Evolutionary conservation across 2,329 filamentous ascomycete species (phyloP).

Genomic region (Cladophialophora yegresii): DNA sequence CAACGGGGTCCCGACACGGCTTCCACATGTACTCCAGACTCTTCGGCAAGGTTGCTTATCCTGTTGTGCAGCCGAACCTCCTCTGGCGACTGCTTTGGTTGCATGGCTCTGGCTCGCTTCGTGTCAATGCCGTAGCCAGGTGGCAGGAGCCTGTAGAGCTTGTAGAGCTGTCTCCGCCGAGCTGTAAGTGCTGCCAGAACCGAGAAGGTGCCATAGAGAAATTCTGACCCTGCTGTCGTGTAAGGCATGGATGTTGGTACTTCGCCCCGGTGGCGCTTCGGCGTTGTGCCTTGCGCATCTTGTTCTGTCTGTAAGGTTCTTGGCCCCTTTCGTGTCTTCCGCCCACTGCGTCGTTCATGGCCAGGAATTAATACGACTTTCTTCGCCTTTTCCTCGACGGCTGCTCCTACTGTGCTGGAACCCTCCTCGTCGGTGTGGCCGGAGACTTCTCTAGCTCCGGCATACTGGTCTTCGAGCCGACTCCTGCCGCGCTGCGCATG

Average conservation of each 20-base stretch:
- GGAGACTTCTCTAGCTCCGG: not conserved
- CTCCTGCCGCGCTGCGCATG: constrained; percentile 37
- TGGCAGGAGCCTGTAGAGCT: constrained; percentile 66
- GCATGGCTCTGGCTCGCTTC: constrained; percentile 10
- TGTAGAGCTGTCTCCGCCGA: constrained; percentile 73
- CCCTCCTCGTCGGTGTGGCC: not conserved
- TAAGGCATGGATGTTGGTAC: constrained; percentile 58
- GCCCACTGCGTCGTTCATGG: constrained; percentile 11
- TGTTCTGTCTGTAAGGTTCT: constrained; percentile 11
- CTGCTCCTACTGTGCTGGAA: not conserved
- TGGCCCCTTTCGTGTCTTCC: constrained; percentile 8
- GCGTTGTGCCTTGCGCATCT: not conserved
- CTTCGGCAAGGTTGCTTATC: constrained; percentile 24
- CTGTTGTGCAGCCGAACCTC: constrained; percentile 10
- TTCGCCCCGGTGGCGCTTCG: not conserved
- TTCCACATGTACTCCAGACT: constrained; percentile 19
- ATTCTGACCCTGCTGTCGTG: constrained; percentile 85
- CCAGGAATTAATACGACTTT: constrained; percentile 14
- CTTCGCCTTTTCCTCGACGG: not conserved
- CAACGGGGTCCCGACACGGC: constrained; percentile 51
- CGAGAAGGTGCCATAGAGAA: constrained; percentile 80
- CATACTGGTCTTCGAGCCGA: constrained; percentile 19
- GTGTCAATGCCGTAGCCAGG: constrained; percentile 10
- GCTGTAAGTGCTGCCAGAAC: constrained; percentile 76
- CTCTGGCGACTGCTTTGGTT: constrained; percentile 5